Evolutionary conservation across 257 asterid species (phyloP).

Genomic region (Coffea eugenioides): DNA sequence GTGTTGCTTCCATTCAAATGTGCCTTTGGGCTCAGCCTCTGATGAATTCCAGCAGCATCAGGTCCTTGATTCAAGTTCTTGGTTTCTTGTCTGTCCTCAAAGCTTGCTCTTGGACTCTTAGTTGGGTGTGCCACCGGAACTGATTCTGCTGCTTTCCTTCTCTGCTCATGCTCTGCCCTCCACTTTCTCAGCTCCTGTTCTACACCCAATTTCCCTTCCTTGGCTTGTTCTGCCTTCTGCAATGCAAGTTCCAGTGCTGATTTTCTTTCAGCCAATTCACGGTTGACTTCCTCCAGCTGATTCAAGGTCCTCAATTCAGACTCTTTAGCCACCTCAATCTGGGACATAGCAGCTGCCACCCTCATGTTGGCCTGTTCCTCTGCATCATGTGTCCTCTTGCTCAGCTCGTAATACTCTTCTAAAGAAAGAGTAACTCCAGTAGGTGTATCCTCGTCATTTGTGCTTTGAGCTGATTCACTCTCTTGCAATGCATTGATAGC

Average conservation of each 20-base stretch:
- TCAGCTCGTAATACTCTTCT: slow-evolving; percentile 83
- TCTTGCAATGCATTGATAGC: slow-evolving; percentile 76
- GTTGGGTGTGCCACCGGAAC: slow-evolving; percentile 22
- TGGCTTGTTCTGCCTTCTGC: slow-evolving; percentile 70
- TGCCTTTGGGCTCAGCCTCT: slow-evolving; percentile 44
- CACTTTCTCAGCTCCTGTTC: slow-evolving; percentile 86
- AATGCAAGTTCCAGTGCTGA: slow-evolving; percentile 52
- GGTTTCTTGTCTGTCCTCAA: slow-evolving; percentile 36
- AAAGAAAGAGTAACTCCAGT: slow-evolving; percentile 61
- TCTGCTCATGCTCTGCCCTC: slow-evolving; percentile 81
- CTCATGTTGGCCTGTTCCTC: slow-evolving; percentile 74
- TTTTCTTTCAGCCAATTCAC: slow-evolving; percentile 51
- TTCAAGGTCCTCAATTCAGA: slow-evolving; percentile 63
- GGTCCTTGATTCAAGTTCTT: slow-evolving; percentile 26
- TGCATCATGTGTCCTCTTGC: slow-evolving; percentile 84
- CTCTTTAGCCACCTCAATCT: slow-evolving; percentile 80
- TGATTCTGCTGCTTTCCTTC: slow-evolving; percentile 55
- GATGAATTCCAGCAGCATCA: slow-evolving; percentile 28
- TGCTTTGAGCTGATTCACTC: slow-evolving; percentile 60
- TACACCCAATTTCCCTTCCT: slow-evolving; percentile 69
- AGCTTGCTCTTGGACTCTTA: slow-evolving; percentile 35
- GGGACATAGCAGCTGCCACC: slow-evolving; percentile 62
- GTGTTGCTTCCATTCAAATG: slow-evolving; percentile 38
- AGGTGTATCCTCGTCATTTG: slow-evolving; percentile 43
- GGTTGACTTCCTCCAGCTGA: slow-evolving; percentile 69